phyloP scores from a whole-genome alignment of 805 yeast species.

The Torulaspora maleeae region DNA sequence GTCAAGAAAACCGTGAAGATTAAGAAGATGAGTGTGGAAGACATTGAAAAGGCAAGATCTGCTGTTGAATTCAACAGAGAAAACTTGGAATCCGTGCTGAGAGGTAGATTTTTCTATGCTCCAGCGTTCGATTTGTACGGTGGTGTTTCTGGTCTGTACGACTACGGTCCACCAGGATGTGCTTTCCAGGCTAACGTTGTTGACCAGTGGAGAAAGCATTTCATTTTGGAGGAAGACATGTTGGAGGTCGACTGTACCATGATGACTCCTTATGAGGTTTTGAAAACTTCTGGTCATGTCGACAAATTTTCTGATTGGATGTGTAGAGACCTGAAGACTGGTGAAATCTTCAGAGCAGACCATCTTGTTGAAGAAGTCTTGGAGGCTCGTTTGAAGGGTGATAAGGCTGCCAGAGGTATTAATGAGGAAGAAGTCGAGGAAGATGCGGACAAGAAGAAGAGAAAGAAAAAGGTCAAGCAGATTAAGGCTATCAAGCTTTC shows the following conservation, averaged over 20 bases:
- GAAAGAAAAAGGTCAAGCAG: slow-evolving; percentile 94
- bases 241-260: slow-evolving; percentile 96
- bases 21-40: slow-evolving; percentile 34
- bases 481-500: slow-evolving; percentile 83
- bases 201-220: slow-evolving; percentile 97
- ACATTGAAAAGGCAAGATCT: slow-evolving; percentile 30
- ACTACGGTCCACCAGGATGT: slow-evolving; percentile 99
- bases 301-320: slow-evolving; percentile 99
- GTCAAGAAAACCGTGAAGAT: slow-evolving; percentile 28
- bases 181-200: slow-evolving; percentile 93
- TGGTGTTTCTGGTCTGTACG: slow-evolving; percentile 96
- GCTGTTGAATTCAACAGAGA: slow-evolving; percentile 68
- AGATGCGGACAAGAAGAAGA: slow-evolving; percentile 82
- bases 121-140: slow-evolving; percentile 98
- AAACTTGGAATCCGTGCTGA: slow-evolving; percentile 79
- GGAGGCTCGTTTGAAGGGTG: slow-evolving; percentile 94
- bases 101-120: slow-evolving; percentile 94
- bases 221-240: slow-evolving; percentile 97
- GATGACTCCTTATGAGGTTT: slow-evolving; percentile 95
- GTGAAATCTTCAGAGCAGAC: slow-evolving; percentile 98
- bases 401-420: slow-evolving; percentile 91
- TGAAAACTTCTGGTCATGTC: slow-evolving; percentile 98
- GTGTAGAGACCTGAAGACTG: slow-evolving; percentile 93
- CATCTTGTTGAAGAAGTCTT: slow-evolving; percentile 96
- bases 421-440: slow-evolving; percentile 49